These are phyloP conservation scores for Leucosporidium creatinivorum DNA, from an alignment of 768 basidiomycete genomes.

Conservation along the genomic window DNA sequence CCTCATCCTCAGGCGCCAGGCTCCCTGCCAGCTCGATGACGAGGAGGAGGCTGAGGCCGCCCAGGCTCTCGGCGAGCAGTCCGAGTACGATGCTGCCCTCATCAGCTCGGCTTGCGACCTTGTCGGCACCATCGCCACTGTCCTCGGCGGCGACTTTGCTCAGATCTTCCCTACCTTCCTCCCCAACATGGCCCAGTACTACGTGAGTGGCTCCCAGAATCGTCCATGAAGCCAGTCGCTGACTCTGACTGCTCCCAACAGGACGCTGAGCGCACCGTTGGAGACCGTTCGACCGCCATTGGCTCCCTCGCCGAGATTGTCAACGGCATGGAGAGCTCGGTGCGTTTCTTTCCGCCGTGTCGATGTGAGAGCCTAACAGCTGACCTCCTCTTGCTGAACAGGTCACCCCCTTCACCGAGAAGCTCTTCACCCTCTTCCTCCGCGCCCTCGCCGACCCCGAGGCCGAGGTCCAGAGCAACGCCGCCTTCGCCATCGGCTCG, in stretches of 20 bases:
- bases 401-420: conserved; percentile 74
- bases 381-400: too few species aligned
- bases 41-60: conserved; percentile 56
- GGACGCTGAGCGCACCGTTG: conserved; percentile 78
- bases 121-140: conserved; percentile 76
- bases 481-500: conserved; percentile 86
- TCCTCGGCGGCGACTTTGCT: conserved; percentile 75
- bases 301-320: conserved; percentile 94
- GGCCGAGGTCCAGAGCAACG: conserved; percentile 90
- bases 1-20: conserved; percentile 86
- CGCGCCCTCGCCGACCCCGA: conserved; percentile 74
- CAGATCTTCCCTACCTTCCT: conserved; percentile 78
- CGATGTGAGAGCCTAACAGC: too few species aligned
- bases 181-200: conserved; percentile 83
- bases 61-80: conserved; percentile 69
- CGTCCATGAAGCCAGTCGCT: not conserved
- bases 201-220: conserved; percentile 52
- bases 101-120: conserved; percentile 91
- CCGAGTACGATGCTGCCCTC: conserved; percentile 93
- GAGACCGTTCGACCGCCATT: conserved; percentile 86
- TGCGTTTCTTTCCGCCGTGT: conserved; percentile 39
- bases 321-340: conserved; percentile 65
- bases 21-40: conserved; percentile 89
- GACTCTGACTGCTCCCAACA: conserved; percentile 37
- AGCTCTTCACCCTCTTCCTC: conserved; percentile 75